Evolutionary conservation across 2,329 filamentous ascomycete genomes (phyloP), one percentile per base, ranked within the genome.

Genomic region (Beauveria asiatica): DNA sequence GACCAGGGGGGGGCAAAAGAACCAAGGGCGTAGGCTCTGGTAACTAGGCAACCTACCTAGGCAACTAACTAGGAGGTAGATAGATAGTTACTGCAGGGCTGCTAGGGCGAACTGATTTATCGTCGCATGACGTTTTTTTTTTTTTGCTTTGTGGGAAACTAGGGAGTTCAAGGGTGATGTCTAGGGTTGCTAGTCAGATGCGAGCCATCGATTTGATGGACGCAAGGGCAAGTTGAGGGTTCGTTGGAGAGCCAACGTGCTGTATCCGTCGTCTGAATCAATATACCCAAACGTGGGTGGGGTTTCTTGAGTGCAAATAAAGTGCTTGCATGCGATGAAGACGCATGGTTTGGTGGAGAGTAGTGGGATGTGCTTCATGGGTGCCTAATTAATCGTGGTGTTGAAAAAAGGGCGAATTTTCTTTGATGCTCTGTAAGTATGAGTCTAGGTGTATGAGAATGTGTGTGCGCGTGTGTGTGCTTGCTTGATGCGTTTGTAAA

Each of bases 271-370:
- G 10, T 42, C 3, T 42, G 16, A 16, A 19, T 50, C 54, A 49
- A 41, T 39, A 49, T 33, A 27, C n/a, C 17, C 19, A 45, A 21
- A 33, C 23, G 25, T 37, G 44, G 13, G 44, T 41, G n/a, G 19
- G 41, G 16, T n/a, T 33, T 37, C 5, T 37, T 23, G 37, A 30
- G 33, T 7, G 19, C 17, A 33, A n/a, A 7, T 59, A 45, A 59
- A 59, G 57, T 59, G 57, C 48, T 52, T 59, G 57, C 57, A 59
- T 59, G n/a, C 27, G 56, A 39, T 59, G 57, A 59, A 59, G 57
- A 59, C 49, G 57, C 27, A 21, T 23, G 45, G 45, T 25, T 27
- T 50, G 44, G 41, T 45, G 41, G 53, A 56, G n/a, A 39, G 25
- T 25, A 6, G 19, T n/a, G 23, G 11, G 33, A 16, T 13, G 10